Evolutionary conservation across 1,284 basidiomycete species (phyloP).

Genomic region (Apiotrichum akiyoshidainum): DNA sequence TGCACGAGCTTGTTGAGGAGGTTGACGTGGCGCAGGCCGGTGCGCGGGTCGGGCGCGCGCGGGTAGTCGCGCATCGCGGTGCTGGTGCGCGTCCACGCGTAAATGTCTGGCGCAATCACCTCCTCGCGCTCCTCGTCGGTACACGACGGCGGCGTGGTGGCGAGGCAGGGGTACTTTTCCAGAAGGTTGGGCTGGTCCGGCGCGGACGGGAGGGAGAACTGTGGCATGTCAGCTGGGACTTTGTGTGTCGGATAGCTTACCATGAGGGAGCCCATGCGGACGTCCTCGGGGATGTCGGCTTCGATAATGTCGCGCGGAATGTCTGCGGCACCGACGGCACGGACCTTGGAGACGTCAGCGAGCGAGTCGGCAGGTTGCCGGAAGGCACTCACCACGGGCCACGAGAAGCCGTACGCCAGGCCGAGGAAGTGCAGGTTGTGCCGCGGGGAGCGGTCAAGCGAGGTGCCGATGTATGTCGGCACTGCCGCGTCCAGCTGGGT

Average conservation of each 20-base stretch:
- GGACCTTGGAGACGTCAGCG: conserved; percentile 14
- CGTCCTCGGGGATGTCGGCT: conserved; percentile 25
- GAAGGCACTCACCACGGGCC: conserved; percentile 23
- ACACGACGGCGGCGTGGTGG: conserved; percentile 2
- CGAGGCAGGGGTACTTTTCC: conserved; percentile 15
- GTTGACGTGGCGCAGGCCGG: conserved; percentile 16
- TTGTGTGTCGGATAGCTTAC: conserved; percentile 16
- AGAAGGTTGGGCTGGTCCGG: conserved; percentile 3
- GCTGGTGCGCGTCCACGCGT: conserved; percentile 7
- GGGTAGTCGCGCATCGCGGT: conserved; percentile 5
- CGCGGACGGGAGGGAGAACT: conserved; percentile 3
- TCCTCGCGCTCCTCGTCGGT: conserved; percentile 2
- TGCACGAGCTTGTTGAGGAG: background rate
- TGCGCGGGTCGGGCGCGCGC: conserved; percentile 22
- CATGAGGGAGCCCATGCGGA: conserved; percentile 32
- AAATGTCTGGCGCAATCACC: background rate
- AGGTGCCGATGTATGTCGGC: conserved; percentile 28
- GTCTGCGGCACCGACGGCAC: conserved; percentile 20
- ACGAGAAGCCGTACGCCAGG: conserved; percentile 29
- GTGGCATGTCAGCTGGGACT: background rate
- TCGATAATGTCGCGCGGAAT: conserved; percentile 21
- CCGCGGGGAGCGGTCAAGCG: conserved; percentile 19
- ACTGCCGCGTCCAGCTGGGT: conserved; percentile 15
- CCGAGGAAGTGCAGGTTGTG: conserved; percentile 26
- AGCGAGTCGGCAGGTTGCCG: too few species aligned